Conservation (phyloP, 1,284 basidiomycete species). For the Pulchroboletus neoregius region DNA sequence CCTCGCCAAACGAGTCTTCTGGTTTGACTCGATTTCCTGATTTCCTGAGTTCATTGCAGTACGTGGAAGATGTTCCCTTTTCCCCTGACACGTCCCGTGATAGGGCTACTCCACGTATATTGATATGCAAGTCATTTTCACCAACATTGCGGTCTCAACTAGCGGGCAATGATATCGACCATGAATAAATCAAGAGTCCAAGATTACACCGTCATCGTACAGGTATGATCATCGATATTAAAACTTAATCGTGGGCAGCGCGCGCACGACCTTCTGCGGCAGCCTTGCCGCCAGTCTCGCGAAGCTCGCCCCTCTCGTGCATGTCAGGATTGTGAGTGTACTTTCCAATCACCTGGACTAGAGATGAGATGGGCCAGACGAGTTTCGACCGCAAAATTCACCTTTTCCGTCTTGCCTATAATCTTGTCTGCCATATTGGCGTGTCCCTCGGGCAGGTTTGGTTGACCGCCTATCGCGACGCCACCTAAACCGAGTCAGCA, state of each 20-base stretch:
- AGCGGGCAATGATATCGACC: no score
- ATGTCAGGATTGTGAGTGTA: conserved; percentile 42
- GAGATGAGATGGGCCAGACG: background rate
- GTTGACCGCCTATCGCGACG: conserved; percentile 43
- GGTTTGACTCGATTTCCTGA: no score
- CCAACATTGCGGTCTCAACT: no score
- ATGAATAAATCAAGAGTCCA: no score
- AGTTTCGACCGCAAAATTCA: conserved; percentile 11
- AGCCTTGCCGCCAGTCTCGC: conserved; percentile 50
- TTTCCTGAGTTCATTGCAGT: no score
- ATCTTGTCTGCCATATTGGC: conserved; percentile 48
- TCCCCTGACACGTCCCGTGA: no score
- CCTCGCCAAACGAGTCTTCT: no score
- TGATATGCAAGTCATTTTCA: no score
- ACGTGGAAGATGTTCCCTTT: no score
- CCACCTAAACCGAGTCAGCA: conserved; percentile 31
- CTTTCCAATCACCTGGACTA: conserved; percentile 47
- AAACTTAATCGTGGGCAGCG: conserved; percentile 39
- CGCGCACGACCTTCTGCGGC: conserved; percentile 42
- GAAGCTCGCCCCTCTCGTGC: conserved; percentile 54
- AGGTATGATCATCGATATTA: background rate
- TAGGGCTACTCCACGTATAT: no score
- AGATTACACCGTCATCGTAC: background rate
- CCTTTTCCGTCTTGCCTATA: conserved; percentile 54
- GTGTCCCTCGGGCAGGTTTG: conserved; percentile 39